These are phyloP conservation scores for Microbotryomycetes sp. DNA, from an alignment of 1,284 basidiomycete species.

Conservation along the genomic window DNA sequence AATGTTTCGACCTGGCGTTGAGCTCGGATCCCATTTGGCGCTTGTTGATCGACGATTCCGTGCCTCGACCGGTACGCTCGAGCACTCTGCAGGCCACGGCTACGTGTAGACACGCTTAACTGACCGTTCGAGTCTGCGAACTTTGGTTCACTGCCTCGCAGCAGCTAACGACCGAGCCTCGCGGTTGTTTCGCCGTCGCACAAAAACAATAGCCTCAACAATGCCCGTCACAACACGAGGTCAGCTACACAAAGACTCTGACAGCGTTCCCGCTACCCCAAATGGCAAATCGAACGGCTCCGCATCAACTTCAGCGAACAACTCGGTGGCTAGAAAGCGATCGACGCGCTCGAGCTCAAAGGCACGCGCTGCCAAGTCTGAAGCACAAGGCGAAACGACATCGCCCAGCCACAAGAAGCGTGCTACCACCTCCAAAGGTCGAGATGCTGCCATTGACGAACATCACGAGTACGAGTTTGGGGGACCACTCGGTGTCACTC, in stretches of 20 bases:
- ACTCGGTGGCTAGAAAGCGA: not conserved
- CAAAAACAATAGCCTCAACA: not conserved
- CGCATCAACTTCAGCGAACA: too few species aligned
- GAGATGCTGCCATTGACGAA: not conserved
- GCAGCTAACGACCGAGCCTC: too few species aligned
- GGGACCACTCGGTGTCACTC: constrained; percentile 80
- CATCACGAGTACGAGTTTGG: constrained; percentile 74
- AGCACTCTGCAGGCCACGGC: too few species aligned
- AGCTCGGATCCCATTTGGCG: too few species aligned
- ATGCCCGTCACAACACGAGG: not conserved
- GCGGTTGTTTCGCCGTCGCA: too few species aligned
- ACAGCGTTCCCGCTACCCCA: not conserved
- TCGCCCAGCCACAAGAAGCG: not conserved
- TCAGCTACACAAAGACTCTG: not conserved
- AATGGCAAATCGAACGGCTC: not conserved
- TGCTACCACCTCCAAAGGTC: not conserved
- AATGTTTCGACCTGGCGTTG: too few species aligned
- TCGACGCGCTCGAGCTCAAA: not conserved
- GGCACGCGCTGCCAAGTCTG: not conserved
- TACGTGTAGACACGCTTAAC: too few species aligned
- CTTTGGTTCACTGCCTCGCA: too few species aligned
- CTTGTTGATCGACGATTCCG: too few species aligned
- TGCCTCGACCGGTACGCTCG: too few species aligned
- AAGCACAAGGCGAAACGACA: not conserved
- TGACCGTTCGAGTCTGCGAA: too few species aligned